Conservation (phyloP, 306 rosid genomes). For the Pyrus betulifolia region DNA sequence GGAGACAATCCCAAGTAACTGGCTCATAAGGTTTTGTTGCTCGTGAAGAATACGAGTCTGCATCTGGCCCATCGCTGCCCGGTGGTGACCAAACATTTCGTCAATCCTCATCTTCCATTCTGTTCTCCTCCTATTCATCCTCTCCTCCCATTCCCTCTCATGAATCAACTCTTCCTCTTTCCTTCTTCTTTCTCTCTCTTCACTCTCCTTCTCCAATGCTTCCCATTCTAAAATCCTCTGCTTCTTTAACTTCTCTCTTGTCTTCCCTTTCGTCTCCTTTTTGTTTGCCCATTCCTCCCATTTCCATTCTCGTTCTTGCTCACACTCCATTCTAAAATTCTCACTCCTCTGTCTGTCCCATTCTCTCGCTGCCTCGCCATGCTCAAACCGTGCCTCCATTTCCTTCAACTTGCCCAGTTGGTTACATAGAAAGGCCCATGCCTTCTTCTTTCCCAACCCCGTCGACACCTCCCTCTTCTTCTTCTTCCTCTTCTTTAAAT, state of each 20-base stretch:
- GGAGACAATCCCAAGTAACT: conserved; percentile 75
- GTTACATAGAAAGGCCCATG: conserved; percentile 56
- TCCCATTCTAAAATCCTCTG: conserved; percentile 73
- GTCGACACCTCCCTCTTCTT: conserved; percentile 46
- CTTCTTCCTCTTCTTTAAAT: conserved; percentile 43
- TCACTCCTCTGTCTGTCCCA: conserved; percentile 69
- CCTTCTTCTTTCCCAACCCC: conserved; percentile 67
- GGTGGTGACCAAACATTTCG: conserved; percentile 66
- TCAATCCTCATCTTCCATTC: conserved; percentile 90
- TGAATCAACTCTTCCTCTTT: conserved; percentile 62
- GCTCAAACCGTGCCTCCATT: conserved; percentile 73
- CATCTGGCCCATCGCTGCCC: conserved; percentile 78
- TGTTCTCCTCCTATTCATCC: conserved; percentile 62
- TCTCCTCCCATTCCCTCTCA: conserved; percentile 75
- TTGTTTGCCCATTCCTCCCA: conserved; percentile 62
- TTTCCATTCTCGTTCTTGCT: conserved; percentile 62
- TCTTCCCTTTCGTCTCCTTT: conserved; percentile 48
- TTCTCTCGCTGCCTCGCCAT: conserved; percentile 66
- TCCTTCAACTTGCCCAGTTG: conserved; percentile 70
- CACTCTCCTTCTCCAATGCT: conserved; percentile 63
- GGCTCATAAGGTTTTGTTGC: conserved; percentile 77
- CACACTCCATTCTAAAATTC: conserved; percentile 39
- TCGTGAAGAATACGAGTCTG: conserved; percentile 83
- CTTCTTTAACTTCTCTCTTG: conserved; percentile 52
- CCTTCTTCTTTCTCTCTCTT: conserved; percentile 71